A percentile compares a stretch with the other conserved stretches of the same genome.
Conservation (phyloP, 805 yeast genomes). For the Zygotorulaspora florentina region DNA sequence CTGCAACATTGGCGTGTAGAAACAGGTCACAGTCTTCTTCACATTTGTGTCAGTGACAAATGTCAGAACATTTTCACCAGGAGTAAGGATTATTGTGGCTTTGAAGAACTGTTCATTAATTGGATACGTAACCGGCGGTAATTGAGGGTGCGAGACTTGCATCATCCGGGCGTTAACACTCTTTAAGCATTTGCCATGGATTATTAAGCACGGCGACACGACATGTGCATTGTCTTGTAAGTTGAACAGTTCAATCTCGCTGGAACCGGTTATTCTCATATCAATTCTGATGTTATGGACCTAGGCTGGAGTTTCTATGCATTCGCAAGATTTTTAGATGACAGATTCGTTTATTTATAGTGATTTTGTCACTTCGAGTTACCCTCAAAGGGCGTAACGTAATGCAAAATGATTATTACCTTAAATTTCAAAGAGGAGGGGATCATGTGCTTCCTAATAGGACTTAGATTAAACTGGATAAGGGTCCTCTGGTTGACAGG, state of each 20-base stretch:
- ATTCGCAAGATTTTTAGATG: too few species aligned
- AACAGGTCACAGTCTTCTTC: conserved; percentile 33
- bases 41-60: conserved; percentile 46
- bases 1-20: conserved; percentile 52
- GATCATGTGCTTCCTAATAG: too few species aligned
- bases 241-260: conserved; percentile 33
- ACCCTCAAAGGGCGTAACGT: too few species aligned
- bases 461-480: too few species aligned
- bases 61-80: conserved; percentile 58
- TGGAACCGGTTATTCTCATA: conserved; percentile 5
- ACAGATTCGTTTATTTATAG: too few species aligned
- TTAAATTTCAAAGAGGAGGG: too few species aligned
- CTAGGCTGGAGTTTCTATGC: too few species aligned
- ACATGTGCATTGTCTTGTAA: conserved; percentile 35
- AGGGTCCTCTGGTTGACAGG: too few species aligned
- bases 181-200: conserved; percentile 43
- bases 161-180: conserved; percentile 36
- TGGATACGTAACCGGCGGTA: conserved; percentile 68
- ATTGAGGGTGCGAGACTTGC: conserved; percentile 39
- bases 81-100: conserved; percentile 63
- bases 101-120: conserved; percentile 69
- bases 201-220: conserved; percentile 45
- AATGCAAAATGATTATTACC: too few species aligned
- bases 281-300: not conserved
- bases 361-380: too few species aligned